Evolutionary conservation across 2,329 filamentous ascomycete genomes (phyloP).

Genomic region (Fusarium udum): DNA sequence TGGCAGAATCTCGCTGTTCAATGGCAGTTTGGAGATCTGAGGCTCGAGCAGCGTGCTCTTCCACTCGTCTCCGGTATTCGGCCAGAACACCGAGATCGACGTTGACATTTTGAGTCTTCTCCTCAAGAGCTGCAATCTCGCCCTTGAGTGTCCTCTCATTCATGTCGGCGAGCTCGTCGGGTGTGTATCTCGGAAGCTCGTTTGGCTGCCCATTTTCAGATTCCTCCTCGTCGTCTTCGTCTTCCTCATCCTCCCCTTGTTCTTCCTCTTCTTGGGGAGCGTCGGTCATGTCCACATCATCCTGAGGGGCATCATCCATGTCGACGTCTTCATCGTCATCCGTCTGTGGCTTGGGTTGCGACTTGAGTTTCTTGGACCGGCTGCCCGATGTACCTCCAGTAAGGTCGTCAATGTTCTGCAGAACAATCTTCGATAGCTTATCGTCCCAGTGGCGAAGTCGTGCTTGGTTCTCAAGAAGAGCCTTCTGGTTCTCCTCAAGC

Average conservation of each 20-base stretch:
- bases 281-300: slow-evolving; percentile 46
- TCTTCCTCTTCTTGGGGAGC: slow-evolving; percentile 44
- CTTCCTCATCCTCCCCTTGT: slow-evolving; percentile 43
- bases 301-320: slow-evolving; percentile 44
- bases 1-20: slow-evolving; percentile 81
- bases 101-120: slow-evolving; percentile 81
- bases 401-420: slow-evolving; percentile 83
- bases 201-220: slow-evolving; percentile 52
- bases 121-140: slow-evolving; percentile 70
- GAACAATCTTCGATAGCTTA: slow-evolving; percentile 82
- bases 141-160: slow-evolving; percentile 68
- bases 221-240: slow-evolving; percentile 40
- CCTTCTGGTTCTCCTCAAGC: slow-evolving; percentile 94
- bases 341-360: slow-evolving; percentile 35
- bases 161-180: slow-evolving; percentile 74
- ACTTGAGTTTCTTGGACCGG: slow-evolving; percentile 38
- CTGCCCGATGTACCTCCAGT: slow-evolving; percentile 51
- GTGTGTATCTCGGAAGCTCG: slow-evolving; percentile 80
- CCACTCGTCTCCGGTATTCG: slow-evolving; percentile 86
- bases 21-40: slow-evolving; percentile 85
- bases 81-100: slow-evolving; percentile 90
- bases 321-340: slow-evolving; percentile 48
- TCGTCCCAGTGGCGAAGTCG: slow-evolving; percentile 87
- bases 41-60: slow-evolving; percentile 83
- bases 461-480: slow-evolving; percentile 85